Evolutionary conservation across 768 basidiomycete genomes (phyloP).

Genomic region (Boletellus ananiceps): DNA sequence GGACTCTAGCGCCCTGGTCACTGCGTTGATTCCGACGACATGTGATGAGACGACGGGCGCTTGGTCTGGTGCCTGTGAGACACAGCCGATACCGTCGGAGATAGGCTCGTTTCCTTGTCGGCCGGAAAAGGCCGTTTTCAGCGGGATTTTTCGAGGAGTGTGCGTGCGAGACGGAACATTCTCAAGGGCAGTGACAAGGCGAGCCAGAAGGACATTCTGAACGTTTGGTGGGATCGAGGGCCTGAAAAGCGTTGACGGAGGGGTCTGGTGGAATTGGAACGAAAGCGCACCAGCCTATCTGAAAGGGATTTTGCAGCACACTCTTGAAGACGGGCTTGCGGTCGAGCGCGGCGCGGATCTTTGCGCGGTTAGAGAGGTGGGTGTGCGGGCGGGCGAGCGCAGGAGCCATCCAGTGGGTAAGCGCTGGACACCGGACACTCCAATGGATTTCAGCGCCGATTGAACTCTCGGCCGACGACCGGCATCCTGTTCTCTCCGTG

Average conservation of each 20-base stretch:
- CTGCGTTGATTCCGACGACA: slow-evolving; percentile 71
- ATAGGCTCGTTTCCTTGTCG: slow-evolving; percentile 27
- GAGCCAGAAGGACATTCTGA: slow-evolving; percentile 56
- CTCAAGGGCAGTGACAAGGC: slow-evolving; percentile 45
- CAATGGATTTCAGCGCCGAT: too few species aligned
- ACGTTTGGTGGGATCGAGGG: slow-evolving; percentile 57
- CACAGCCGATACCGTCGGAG: background rate
- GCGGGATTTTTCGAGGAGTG: slow-evolving; percentile 14
- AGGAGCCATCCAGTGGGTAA: too few species aligned
- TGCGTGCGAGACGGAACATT: slow-evolving; percentile 40
- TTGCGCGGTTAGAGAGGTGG: slow-evolving; percentile 62
- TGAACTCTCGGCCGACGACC: too few species aligned
- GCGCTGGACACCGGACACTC: too few species aligned
- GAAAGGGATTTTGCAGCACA: slow-evolving; percentile 69
- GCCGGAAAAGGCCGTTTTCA: background rate
- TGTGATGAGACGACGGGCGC: slow-evolving; percentile 27
- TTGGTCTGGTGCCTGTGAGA: background rate
- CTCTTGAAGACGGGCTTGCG: slow-evolving; percentile 64
- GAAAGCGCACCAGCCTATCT: slow-evolving; percentile 54
- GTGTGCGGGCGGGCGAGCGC: slow-evolving; percentile 46
- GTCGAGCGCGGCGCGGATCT: slow-evolving; percentile 40
- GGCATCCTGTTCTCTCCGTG: too few species aligned
- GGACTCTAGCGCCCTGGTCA: slow-evolving; percentile 67
- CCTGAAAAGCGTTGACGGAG: slow-evolving; percentile 36
- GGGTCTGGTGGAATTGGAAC: slow-evolving; percentile 1